A percentile compares a stretch with the other conserved stretches of the same genome.
Conservation (phyloP, 805 yeast species). For the Candida krabiensis region DNA sequence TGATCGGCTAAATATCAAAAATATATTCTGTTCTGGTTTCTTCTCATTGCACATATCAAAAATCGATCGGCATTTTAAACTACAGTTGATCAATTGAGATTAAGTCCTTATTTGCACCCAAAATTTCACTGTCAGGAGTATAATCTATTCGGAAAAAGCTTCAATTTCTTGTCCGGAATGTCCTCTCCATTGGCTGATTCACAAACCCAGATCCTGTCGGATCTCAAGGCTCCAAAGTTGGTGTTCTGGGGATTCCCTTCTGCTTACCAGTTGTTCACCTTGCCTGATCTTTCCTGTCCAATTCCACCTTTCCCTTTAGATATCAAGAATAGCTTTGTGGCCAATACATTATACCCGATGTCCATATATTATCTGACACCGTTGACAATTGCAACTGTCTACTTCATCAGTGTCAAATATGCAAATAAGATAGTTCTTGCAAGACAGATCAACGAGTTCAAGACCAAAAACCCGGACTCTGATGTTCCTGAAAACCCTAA, state of each 20-base stretch:
- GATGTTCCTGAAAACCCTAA: constrained; percentile 29
- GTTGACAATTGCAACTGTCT: constrained; percentile 53
- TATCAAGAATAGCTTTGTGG: constrained; percentile 21
- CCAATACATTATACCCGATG: constrained; percentile 34
- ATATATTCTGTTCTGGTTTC: too few relatives aligned
- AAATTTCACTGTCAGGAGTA: too few relatives aligned
- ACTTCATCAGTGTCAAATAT: constrained; percentile 58
- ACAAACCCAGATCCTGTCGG: too few relatives aligned
- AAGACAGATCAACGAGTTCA: constrained; percentile 42
- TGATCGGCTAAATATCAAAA: too few relatives aligned
- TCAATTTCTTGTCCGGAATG: too few relatives aligned
- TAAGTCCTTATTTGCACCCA: too few relatives aligned
- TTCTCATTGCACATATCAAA: too few relatives aligned
- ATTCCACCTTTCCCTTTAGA: constrained; percentile 30
- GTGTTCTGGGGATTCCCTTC: constrained; percentile 26
- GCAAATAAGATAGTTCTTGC: constrained; percentile 47
- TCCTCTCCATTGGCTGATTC: too few relatives aligned
- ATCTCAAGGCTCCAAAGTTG: too few relatives aligned
- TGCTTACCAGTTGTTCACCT: constrained; percentile 24
- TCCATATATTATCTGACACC: constrained; percentile 56
- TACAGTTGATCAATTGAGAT: too few relatives aligned
- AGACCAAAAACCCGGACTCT: constrained; percentile 26
- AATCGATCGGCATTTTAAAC: too few relatives aligned
- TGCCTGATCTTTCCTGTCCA: constrained; percentile 26
- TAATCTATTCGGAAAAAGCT: too few relatives aligned